phyloP scores from a whole-genome alignment of 306 rosid species.

The Acmispon strigosus region DNA sequence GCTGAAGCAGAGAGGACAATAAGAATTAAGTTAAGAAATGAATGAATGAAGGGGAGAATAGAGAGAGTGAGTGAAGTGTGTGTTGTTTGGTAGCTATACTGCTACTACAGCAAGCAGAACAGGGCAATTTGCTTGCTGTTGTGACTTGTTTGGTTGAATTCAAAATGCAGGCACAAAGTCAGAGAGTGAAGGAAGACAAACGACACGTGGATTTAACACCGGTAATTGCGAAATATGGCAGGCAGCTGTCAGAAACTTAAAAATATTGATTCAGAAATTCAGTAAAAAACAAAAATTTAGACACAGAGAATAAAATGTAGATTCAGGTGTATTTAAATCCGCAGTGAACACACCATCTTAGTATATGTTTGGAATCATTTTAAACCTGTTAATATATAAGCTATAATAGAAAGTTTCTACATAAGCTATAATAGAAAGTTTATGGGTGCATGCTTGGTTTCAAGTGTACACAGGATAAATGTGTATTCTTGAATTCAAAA shows the following conservation, averaged over 20 bases:
- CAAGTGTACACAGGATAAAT: too few species aligned
- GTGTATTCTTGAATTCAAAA: too few species aligned
- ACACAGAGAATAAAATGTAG: too few species aligned
- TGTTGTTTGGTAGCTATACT: neutral
- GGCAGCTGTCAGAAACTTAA: slow-evolving; percentile 33
- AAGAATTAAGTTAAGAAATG: neutral
- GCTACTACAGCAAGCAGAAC: neutral
- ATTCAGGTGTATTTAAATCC: too few species aligned
- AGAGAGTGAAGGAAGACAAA: neutral
- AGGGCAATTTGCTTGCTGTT: neutral
- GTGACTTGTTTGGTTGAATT: slow-evolving; percentile 16
- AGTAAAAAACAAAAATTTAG: too few species aligned
- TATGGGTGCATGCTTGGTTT: too few species aligned
- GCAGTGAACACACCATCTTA: too few species aligned
- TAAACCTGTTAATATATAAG: too few species aligned
- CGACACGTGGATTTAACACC: slow-evolving; percentile 36
- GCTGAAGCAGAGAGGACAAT: neutral
- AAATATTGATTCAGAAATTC: neutral
- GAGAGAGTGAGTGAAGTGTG: neutral
- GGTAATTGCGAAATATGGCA: slow-evolving; percentile 31
- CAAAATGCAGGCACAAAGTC: neutral
- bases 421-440: too few species aligned
- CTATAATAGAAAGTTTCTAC: too few species aligned
- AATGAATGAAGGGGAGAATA: neutral
- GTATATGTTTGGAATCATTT: too few species aligned